A percentile compares a stretch with the other conserved stretches of the same genome.
Conservation (phyloP, 345 rosid species). For the Euphorbia lathyris region DNA sequence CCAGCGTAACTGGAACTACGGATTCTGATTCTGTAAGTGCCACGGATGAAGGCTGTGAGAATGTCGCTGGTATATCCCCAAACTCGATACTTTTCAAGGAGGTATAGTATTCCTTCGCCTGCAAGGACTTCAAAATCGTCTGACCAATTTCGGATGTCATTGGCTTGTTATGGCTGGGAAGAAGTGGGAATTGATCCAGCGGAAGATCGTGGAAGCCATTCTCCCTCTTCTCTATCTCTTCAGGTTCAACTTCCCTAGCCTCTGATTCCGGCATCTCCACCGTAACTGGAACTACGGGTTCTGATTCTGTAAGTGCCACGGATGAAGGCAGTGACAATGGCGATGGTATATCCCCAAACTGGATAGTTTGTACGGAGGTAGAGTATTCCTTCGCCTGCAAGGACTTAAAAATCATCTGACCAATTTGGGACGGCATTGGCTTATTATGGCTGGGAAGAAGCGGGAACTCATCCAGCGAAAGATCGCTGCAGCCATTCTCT, state of each 20-base stretch:
- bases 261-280: constrained; percentile 2
- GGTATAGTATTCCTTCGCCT: constrained; percentile 9
- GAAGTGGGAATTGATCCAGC: constrained; percentile 44
- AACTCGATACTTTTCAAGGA: constrained; percentile 7
- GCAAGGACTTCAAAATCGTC: constrained; percentile 11
- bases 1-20: constrained; percentile 24
- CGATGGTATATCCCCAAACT: constrained; percentile 17
- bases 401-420: constrained; percentile 17
- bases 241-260: constrained; percentile 19
- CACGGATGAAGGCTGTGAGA: constrained; percentile 17
- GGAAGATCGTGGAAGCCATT: constrained; percentile 22
- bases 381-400: constrained; percentile 9
- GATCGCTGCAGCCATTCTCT: constrained; percentile 7
- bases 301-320: constrained; percentile 15
- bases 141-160: constrained; percentile 18
- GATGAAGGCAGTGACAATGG: no score
- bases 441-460: constrained; percentile 35
- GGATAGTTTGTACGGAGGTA: background rate
- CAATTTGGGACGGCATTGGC: constrained; percentile 19
- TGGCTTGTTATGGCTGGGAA: constrained; percentile 33
- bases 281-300: constrained; percentile 22
- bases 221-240: constrained; percentile 13
- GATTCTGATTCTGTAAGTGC: constrained; percentile 17
- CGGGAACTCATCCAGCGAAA: constrained; percentile 45
- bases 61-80: constrained; percentile 22